Evolutionary conservation across 1,284 basidiomycete genomes (phyloP).

Genomic region (Moesziomyces parantarcticus): DNA sequence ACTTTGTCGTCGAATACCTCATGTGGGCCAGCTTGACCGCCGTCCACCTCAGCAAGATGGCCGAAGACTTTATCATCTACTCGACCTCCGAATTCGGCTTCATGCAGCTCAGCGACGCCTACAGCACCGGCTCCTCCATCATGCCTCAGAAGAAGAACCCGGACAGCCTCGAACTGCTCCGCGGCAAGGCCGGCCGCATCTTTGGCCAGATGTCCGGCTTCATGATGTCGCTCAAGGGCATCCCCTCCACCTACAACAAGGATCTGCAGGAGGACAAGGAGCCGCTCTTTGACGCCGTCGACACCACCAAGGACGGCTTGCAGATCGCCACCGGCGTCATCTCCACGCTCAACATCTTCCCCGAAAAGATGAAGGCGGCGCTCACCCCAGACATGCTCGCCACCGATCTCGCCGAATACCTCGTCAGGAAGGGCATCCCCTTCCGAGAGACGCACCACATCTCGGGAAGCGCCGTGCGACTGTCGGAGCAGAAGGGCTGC

Average conservation of each 20-base stretch:
- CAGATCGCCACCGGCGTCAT: slow-evolving; percentile 94
- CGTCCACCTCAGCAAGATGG: slow-evolving; percentile 91
- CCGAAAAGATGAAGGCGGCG: slow-evolving; percentile 86
- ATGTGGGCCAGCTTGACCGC: slow-evolving; percentile 94
- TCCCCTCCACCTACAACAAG: slow-evolving; percentile 99
- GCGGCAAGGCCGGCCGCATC: slow-evolving; percentile 92
- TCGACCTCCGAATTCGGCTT: slow-evolving; percentile 97
- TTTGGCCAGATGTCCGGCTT: slow-evolving; percentile 99
- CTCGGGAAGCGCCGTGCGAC: slow-evolving; percentile 91
- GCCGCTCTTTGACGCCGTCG: slow-evolving; percentile 91
- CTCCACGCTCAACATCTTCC: slow-evolving; percentile 83
- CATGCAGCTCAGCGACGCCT: slow-evolving; percentile 91
- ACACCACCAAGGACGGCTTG: slow-evolving; percentile 88
- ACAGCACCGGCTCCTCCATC: slow-evolving; percentile 97
- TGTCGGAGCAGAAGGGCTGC: slow-evolving; percentile 85
- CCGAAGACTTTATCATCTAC: slow-evolving; percentile 96
- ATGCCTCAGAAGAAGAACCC: slow-evolving; percentile 99
- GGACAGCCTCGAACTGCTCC: slow-evolving; percentile 91
- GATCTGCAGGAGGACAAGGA: slow-evolving; percentile 99
- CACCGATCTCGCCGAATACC: slow-evolving; percentile 96
- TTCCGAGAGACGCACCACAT: slow-evolving; percentile 99
- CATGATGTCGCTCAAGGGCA: slow-evolving; percentile 95
- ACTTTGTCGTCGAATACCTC: slow-evolving; percentile 96
- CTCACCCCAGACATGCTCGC: slow-evolving; percentile 97
- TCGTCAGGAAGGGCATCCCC: slow-evolving; percentile 93